A percentile compares a stretch with the other conserved stretches of the same genome.
phyloP scores from a whole-genome alignment of 331 rosid genomes.

The Pyracantha coccinea region DNA sequence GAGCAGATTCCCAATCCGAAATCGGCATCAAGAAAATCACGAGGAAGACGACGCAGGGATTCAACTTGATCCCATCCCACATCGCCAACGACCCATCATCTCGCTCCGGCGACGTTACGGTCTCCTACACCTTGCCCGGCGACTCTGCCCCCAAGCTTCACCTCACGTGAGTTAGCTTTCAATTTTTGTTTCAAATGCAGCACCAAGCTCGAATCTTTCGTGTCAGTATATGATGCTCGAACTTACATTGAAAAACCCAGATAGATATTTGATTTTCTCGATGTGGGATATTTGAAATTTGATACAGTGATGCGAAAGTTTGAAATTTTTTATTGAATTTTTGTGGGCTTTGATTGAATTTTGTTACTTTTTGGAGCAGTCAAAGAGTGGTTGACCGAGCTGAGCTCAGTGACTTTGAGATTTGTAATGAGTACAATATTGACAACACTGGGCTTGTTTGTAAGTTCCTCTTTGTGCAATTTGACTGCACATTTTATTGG shows the following conservation, averaged over 20 bases:
- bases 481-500: not conserved
- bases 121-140: constrained; percentile 67
- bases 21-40: constrained; percentile 42
- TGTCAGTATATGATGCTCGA: not conserved
- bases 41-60: constrained; percentile 56
- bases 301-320: not conserved
- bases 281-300: not conserved
- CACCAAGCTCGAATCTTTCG: not conserved
- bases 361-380: constrained; percentile 27
- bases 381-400: constrained; percentile 59
- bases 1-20: constrained; percentile 42
- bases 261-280: not conserved
- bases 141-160: constrained; percentile 46
- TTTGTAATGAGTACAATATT: constrained; percentile 65
- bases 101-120: constrained; percentile 38
- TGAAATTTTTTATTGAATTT: not conserved
- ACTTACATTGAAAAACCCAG: not conserved
- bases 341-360: not conserved
- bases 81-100: not conserved
- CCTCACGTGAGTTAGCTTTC: constrained; percentile 37
- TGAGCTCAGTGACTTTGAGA: constrained; percentile 67
- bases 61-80: constrained; percentile 61
- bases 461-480: constrained; percentile 28
- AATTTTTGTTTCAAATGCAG: not conserved
- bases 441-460: constrained; percentile 94